These are phyloP conservation scores for Dipsacomyces acuminosporus DNA, from an alignment of 371 early-diverging fungal species.

Conservation along the genomic window DNA sequence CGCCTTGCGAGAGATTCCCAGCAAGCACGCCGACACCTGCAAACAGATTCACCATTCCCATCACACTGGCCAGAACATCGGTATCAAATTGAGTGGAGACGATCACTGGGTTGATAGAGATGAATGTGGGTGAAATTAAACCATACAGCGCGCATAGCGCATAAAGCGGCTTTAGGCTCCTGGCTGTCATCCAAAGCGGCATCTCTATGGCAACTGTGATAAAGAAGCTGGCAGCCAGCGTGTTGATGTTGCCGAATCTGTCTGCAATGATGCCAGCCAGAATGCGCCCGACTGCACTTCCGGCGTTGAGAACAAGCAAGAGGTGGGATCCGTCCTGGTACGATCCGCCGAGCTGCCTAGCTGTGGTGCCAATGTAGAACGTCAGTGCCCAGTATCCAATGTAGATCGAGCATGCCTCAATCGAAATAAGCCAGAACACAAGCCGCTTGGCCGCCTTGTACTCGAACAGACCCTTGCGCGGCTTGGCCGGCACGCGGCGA, in stretches of 20 bases:
- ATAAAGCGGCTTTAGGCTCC: conserved; percentile 25
- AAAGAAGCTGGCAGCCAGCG: conserved; percentile 48
- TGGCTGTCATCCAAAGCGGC: conserved; percentile 49
- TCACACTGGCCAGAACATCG: conserved; percentile 38
- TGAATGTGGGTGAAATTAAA: conserved; percentile 43
- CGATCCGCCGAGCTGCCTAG: conserved; percentile 24
- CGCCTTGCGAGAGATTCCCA: conserved; percentile 49
- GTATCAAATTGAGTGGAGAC: conserved; percentile 34
- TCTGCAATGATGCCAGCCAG: conserved; percentile 53
- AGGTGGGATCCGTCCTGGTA: conserved; percentile 48
- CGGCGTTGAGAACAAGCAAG: conserved; percentile 53
- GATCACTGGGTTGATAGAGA: conserved; percentile 45
- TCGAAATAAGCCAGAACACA: conserved; percentile 27
- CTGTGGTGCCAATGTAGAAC: conserved; percentile 29
- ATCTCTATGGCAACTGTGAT: conserved; percentile 36
- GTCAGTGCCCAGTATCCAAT: conserved; percentile 39
- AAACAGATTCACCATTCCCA: conserved; percentile 45
- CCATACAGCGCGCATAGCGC: conserved; percentile 36
- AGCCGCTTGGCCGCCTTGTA: conserved; percentile 11
- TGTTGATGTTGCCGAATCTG: conserved; percentile 55
- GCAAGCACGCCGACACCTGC: conserved; percentile 49
- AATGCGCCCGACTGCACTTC: conserved; percentile 60
- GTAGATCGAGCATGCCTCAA: conserved; percentile 30
- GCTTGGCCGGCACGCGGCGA: conserved; percentile 45
- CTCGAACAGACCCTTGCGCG: conserved; percentile 34